Evolutionary conservation across 1,284 basidiomycete species (phyloP).

Genomic region (Ustilago loliicola): DNA sequence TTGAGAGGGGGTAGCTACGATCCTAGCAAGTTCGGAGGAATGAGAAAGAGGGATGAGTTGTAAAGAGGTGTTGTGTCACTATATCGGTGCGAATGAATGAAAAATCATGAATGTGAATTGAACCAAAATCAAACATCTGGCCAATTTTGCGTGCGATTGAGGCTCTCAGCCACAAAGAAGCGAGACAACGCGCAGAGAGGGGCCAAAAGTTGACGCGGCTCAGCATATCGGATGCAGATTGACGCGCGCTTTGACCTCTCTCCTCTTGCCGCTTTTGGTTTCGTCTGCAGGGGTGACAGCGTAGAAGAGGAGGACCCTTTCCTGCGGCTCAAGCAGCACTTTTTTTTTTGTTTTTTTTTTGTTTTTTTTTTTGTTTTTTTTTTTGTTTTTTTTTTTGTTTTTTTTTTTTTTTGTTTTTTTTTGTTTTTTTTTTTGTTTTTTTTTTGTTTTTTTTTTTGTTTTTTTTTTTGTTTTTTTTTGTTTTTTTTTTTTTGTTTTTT

Average conservation of each 20-base stretch:
- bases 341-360: neutral
- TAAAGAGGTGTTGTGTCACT: neutral
- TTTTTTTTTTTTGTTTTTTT: neutral
- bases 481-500: neutral
- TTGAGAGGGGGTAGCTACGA: constrained; percentile 23
- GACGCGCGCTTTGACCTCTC: neutral
- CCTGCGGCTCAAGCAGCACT: too few relatives aligned
- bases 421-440: neutral
- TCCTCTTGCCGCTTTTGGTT: neutral
- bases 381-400: neutral
- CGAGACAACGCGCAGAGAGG: constrained; percentile 2
- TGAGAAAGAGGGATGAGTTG: constrained; percentile 33
- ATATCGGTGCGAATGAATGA: neutral
- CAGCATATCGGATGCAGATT: neutral
- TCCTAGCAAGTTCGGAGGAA: constrained; percentile 5
- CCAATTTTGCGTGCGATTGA: neutral
- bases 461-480: neutral
- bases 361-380: neutral
- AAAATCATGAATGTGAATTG: neutral
- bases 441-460: neutral
- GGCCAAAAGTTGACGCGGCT: neutral
- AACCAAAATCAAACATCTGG: neutral
- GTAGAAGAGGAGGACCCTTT: neutral
- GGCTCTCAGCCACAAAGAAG: neutral
- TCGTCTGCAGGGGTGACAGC: neutral